Evolutionary conservation across 345 rosid genomes (phyloP), one percentile per base, ranked within the genome.

Genomic region (Lepidium didymum): DNA sequence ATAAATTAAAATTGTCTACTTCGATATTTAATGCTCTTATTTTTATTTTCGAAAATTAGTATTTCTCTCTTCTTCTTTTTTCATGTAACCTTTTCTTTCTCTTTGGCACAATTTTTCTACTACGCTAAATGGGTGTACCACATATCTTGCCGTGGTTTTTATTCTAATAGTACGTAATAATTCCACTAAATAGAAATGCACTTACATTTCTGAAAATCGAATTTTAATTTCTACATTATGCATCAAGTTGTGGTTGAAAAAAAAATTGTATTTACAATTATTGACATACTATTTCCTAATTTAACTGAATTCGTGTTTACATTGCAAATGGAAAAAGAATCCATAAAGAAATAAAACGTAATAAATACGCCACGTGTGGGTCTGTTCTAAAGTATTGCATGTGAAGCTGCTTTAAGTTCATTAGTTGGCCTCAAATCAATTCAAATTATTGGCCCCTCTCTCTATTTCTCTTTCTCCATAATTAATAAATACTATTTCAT

Each of bases 281-380:
- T 56, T 12, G 43, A 56, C 57, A 8, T 6, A 3, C 2, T 4
- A 12, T 4, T 40, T 21, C 2, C 3, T 15, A 44, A 13, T 35
- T 14, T 49, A 49, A 14, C 10, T 3, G 21, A 37, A 7, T 15
- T 6, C 8, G 19, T n/a, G 19, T 10, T 44, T 9, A 46, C 31
- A 23, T 23, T 34, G 21, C 46, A 57, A 47, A 56, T 8, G 62
- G 62, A 46, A 68, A 38, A 68, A 38, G n/a, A 46, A 55, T 8
- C 40, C 16, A 64, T 35, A 36, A 51, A 11, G 19, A 34, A 8
- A 41, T 21, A 35, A 42, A 55, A 49, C 34, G 64, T 33, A 65
- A 58, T 57, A 65, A 73, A 65, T 34, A 73, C 12, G 71, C 68
- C 51, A 60, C 63, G 73, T 67, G 68, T 68, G 68, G 44, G 7